Base-by-base conservation (phyloP, 169 alveolate species). In the Eimeria acervulina region DNA sequence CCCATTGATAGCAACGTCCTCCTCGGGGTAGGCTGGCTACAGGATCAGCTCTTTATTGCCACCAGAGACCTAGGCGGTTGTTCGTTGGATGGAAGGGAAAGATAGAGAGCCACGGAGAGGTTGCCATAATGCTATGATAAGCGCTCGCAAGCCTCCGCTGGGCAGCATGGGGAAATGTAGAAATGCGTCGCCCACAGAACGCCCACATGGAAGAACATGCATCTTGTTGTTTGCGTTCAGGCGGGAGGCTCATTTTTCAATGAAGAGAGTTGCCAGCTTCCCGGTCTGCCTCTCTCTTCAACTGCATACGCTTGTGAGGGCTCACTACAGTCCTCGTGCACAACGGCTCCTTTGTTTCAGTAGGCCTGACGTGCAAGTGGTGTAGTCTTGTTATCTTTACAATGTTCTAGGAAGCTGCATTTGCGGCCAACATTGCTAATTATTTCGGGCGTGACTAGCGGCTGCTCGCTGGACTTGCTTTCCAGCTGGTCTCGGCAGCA, bases 301-400 rank as follows among this genome's bases (percentile, higher is more conserved):
- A 80, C 93, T 44, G 52, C 47, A 31, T 85, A 55, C 68, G 81
- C 93, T 59, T 85, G 80, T 38, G 93, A 85, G 80, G 63, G 81
- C 55, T 44, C 80, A 19, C n/a, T 59, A 52, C 78, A 61, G 93
- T 81, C 81, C 38, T 61, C 80, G n/a, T 85, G 80, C 80, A 55
- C 93, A 55, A 61, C 93, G 63, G 93, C 93, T 61, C 80, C 93
- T 52, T 85, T 85, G 93, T 85, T 59, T 61, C 55, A 85, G 93
- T 61, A 85, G 80, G 93, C 80, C 63, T 44, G 47, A 59, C 40
- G 93, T 61, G 80, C 93, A 40, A 52, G 55, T 51, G 42, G 2
- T 33, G 91, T 83, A 78, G 66, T n/a, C 36, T 12, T 78, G 42
- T 42, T 44, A 26, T 21, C 74, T 51, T 31, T 33, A 52, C 91